Evolutionary conservation across 768 basidiomycete genomes (phyloP).

Genomic region (Rhizopogon vinicolor): DNA sequence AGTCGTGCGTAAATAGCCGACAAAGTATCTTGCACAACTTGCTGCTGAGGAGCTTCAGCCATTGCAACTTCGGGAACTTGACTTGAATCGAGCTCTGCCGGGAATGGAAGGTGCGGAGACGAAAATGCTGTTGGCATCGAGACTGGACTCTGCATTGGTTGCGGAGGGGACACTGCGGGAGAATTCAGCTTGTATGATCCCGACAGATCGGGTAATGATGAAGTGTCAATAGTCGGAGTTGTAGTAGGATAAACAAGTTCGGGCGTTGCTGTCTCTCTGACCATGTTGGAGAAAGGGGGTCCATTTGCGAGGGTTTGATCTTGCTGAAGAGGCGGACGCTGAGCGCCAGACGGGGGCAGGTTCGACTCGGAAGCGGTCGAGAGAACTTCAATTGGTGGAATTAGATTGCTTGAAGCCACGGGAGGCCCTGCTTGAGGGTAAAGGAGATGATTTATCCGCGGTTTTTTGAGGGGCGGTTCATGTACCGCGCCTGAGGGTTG

Average conservation of each 20-base stretch:
- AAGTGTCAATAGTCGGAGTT: background rate
- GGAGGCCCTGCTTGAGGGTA: background rate
- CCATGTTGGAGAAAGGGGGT: background rate
- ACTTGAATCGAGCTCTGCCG: background rate
- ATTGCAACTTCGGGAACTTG: background rate
- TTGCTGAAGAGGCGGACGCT: background rate
- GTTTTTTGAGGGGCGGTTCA: background rate
- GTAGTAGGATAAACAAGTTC: background rate
- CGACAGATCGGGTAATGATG: background rate
- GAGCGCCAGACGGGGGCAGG: background rate
- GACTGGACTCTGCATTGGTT: background rate
- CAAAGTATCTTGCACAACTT: slow-evolving; percentile 4
- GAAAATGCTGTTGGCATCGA: background rate
- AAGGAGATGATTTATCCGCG: background rate
- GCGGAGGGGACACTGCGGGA: background rate
- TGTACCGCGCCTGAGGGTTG: background rate
- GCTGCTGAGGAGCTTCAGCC: background rate
- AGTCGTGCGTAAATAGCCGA: slow-evolving; percentile 10
- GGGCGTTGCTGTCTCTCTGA: background rate
- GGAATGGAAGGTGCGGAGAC: background rate
- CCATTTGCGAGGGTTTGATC: background rate
- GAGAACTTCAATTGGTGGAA: slow-evolving; percentile 28
- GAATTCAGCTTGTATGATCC: background rate
- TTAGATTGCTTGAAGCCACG: slow-evolving; percentile 8
- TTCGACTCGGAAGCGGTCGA: slow-evolving; percentile 10